Base-by-base conservation (phyloP, 2,329 filamentous ascomycete species). In the Amesomyces nigricolor region DNA sequence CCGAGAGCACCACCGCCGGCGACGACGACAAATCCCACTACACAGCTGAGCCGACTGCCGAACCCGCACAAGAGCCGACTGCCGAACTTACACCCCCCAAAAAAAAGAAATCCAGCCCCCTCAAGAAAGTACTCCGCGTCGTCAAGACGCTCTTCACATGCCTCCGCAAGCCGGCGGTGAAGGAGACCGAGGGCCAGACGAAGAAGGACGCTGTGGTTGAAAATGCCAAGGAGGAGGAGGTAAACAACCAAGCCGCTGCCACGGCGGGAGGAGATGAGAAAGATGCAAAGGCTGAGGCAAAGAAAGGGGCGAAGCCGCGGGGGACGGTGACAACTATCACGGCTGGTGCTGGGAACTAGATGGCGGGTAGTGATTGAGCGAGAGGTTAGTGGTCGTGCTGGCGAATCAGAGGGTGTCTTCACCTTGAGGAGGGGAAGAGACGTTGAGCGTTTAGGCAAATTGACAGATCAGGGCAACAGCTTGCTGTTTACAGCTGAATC, bases 121-220 rank as follows among this genome's bases (percentile, higher is more conserved):
- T 59, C 42, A 58, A 58, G 47, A 56, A 47, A 11, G 11, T 54
- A 39, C 3, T 22, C 39, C 9, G n/a, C 14, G 35, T 53, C 5
- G 11, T 59, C 51, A 56, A 59, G 53, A 45, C 47, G 1, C 29
- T 59, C 9, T 56, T 59, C 39, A 35, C 16, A 22, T 58, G 57
- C 50, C 47, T 58, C 16, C 45, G 43, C 37, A 56, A 56, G 53
- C 57, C 52, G 7, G 39, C 19, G n/a, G 14, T 40, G 14, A 19
- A 40, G 19, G 35, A 51, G 48, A 19, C 16, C 38, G 39, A 46
- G n/a, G 47, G 51, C 22, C 30, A 44, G 39, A 30, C 29, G 4
- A 11, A 17, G 17, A 38, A 56, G 11, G n/a, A 17, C 11, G 43
- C 11, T 6, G n/a, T 3, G 17, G 22, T 26, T 26, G 30, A 37